Conservation (phyloP, 768 basidiomycete genomes). For the Coprinopsis sp. region DNA sequence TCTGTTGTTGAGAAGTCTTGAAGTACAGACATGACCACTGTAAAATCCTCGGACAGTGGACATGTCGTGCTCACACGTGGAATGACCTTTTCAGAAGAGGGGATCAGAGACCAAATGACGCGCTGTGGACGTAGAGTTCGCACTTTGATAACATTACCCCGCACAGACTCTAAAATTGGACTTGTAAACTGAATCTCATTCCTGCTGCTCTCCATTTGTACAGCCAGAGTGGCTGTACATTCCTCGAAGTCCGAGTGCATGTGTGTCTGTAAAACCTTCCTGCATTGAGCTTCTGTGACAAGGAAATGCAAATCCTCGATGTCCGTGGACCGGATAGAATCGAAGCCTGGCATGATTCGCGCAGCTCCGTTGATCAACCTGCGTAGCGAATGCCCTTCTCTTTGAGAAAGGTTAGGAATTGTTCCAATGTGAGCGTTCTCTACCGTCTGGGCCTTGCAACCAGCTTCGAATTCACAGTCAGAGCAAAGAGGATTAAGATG, state of each 20-base stretch:
- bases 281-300: conserved; percentile 21
- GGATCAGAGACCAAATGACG: conserved; percentile 1
- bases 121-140: not conserved
- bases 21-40: conserved; percentile 39
- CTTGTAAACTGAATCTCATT: not conserved
- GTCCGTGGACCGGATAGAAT: conserved; percentile 27
- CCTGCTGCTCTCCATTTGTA: conserved; percentile 22
- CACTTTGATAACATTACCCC: conserved; percentile 30
- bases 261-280: conserved; percentile 24
- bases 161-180: conserved; percentile 37
- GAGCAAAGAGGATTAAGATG: conserved; percentile 48
- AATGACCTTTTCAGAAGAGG: conserved; percentile 28
- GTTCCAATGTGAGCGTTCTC: conserved; percentile 36
- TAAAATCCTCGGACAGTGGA: conserved; percentile 41
- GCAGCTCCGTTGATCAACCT: conserved; percentile 29
- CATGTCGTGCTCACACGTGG: conserved; percentile 40
- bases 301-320: conserved; percentile 46
- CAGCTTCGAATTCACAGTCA: conserved; percentile 35
- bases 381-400: conserved; percentile 37
- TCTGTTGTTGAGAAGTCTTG: conserved; percentile 34
- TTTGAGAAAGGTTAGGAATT: conserved; percentile 46
- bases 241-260: conserved; percentile 37
- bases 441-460: conserved; percentile 31
- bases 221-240: conserved; percentile 34
- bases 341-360: conserved; percentile 11